Percentiles rank a stretch among this genome's conserved stretches.
Evolutionary conservation across 768 basidiomycete genomes (phyloP).

Genomic region (Lactarius quietus): DNA sequence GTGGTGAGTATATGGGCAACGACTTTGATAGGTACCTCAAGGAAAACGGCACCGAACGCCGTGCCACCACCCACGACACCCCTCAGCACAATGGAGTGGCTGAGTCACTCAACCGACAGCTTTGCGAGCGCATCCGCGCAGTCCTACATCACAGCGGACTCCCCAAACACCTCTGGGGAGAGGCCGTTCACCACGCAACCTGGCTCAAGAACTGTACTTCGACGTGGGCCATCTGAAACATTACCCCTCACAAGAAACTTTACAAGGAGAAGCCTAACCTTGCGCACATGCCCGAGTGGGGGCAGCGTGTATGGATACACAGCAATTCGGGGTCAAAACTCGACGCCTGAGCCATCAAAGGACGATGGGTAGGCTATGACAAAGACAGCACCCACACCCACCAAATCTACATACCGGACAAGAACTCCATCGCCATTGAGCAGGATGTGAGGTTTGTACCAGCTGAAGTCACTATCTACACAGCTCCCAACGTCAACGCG

Average conservation of each 20-base stretch:
- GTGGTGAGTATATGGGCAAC: too few relatives aligned
- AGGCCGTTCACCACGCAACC: constrained; percentile 26
- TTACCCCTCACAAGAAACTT: constrained; percentile 30
- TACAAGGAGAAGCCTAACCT: constrained; percentile 32
- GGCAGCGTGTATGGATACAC: constrained; percentile 23
- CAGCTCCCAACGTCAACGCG: too few relatives aligned
- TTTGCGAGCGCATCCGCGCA: not conserved
- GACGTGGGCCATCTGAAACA: constrained; percentile 23
- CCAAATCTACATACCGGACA: constrained; percentile 37
- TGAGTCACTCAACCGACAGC: not conserved
- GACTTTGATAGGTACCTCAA: too few relatives aligned
- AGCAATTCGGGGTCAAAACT: constrained; percentile 16
- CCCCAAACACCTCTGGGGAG: constrained; percentile 30
- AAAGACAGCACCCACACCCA: constrained; percentile 32
- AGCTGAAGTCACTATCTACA: too few relatives aligned
- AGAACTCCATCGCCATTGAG: constrained; percentile 30
- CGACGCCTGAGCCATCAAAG: constrained; percentile 15
- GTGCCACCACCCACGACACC: not conserved
- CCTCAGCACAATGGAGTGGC: constrained; percentile 11
- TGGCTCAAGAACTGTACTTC: constrained; percentile 22
- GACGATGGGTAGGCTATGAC: constrained; percentile 37
- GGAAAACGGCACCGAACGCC: not conserved
- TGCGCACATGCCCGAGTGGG: constrained; percentile 10
- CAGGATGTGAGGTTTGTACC: constrained; percentile 26
- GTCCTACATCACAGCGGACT: constrained; percentile 6